Conservation (phyloP, 208 protist genomes). For the Plasmodiophora brassicae region DNA sequence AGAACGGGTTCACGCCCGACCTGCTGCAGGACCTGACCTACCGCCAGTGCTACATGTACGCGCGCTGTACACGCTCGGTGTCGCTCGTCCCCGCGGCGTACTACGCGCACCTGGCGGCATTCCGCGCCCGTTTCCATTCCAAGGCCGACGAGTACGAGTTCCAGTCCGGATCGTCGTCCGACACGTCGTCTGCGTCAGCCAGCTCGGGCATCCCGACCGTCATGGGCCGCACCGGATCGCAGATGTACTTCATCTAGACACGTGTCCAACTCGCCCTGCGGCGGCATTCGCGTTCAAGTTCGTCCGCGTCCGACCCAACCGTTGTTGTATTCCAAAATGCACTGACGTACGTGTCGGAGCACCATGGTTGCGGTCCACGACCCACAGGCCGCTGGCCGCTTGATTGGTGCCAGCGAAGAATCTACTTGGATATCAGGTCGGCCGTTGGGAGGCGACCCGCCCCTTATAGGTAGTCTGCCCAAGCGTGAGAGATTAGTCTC, state of each 20-base stretch:
- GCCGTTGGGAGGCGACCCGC: too few species aligned
- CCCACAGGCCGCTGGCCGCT: too few species aligned
- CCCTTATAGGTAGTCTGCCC: too few species aligned
- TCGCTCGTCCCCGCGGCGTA: not conserved
- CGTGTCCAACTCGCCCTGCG: too few species aligned
- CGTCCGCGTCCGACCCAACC: too few species aligned
- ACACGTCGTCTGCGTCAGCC: not conserved
- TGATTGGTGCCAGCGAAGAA: too few species aligned
- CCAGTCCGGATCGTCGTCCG: not conserved
- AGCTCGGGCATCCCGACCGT: not conserved
- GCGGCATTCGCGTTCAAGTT: too few species aligned
- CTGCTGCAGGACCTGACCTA: not conserved
- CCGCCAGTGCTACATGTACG: not conserved
- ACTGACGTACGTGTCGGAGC: too few species aligned
- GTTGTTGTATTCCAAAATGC: too few species aligned
- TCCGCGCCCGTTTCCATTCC: not conserved
- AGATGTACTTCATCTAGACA: not conserved
- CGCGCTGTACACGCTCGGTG: not conserved
- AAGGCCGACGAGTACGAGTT: not conserved
- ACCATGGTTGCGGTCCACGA: too few species aligned
- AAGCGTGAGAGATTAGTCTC: too few species aligned
- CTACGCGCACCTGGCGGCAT: constrained; percentile 1
- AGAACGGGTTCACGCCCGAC: not conserved
- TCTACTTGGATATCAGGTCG: too few species aligned
- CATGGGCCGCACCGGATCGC: not conserved